Conservation (phyloP, 169 alveolate species). For the Plasmodium inui region DNA sequence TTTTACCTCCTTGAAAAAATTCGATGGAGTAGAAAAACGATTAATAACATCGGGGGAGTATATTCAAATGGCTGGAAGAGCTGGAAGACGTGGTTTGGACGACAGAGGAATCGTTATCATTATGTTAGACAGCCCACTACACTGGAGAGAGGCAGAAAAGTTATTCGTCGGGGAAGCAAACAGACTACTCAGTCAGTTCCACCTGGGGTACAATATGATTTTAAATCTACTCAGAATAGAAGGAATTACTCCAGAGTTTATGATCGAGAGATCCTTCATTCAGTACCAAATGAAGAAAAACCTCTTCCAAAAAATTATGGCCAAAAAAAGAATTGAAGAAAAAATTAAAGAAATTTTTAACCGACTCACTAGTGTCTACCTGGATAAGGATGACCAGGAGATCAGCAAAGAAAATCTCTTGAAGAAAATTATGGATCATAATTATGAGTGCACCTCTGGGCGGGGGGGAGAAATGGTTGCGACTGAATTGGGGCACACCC, state of each 20-base stretch:
- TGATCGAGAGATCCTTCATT: constrained; percentile 96
- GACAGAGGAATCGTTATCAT: constrained; percentile 96
- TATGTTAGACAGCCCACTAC: constrained; percentile 93
- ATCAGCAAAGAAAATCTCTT: constrained; percentile 77
- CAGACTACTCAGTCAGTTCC: constrained; percentile 95
- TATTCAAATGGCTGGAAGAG: constrained; percentile 96
- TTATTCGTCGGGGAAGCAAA: constrained; percentile 93
- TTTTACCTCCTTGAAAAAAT: constrained; percentile 95
- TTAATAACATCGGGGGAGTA: constrained; percentile 97
- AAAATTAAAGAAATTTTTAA: constrained; percentile 76
- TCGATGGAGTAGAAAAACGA: constrained; percentile 94
- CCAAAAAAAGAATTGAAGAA: constrained; percentile 83
- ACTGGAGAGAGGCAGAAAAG: constrained; percentile 94
- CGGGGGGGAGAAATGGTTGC: neutral
- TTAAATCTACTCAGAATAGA: constrained; percentile 96
- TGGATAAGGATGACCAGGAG: constrained; percentile 80
- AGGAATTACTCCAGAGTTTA: constrained; percentile 95
- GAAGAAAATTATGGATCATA: constrained; percentile 75
- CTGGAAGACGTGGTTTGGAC: constrained; percentile 99
- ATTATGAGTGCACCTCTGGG: constrained; percentile 5
- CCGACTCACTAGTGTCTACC: neutral
- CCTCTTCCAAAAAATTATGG: constrained; percentile 81
- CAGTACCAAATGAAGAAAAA: constrained; percentile 95
- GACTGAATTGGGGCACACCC: neutral
- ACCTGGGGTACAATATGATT: constrained; percentile 97